Evolutionary conservation across 768 basidiomycete genomes (phyloP).

Genomic region (Imleria badia): DNA sequence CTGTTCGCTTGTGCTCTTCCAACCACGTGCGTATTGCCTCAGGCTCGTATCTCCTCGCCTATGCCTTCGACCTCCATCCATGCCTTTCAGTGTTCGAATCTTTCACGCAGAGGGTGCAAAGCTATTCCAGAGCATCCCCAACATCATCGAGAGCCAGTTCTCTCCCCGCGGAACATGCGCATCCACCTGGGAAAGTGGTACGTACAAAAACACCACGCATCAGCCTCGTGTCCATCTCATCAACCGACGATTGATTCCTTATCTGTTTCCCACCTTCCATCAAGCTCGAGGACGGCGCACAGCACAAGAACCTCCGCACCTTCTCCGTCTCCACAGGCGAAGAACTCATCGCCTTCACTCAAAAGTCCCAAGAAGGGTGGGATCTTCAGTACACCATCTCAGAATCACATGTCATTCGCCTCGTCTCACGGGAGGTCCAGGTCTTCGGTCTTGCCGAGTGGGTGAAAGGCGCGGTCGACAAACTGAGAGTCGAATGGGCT

Average conservation of each 20-base stretch:
- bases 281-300: conserved; percentile 86
- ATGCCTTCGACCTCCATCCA: conserved; percentile 10
- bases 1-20: conserved; percentile 84
- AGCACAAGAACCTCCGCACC: conserved; percentile 92
- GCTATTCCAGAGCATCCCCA: conserved; percentile 67
- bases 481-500: conserved; percentile 82
- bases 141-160: conserved; percentile 82
- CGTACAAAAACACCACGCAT: conserved; percentile 20
- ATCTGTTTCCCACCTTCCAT: conserved; percentile 34
- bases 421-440: conserved; percentile 80
- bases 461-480: conserved; percentile 76
- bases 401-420: conserved; percentile 80
- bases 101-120: conserved; percentile 71
- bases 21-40: conserved; percentile 53
- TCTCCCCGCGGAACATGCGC: conserved; percentile 92
- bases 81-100: conserved; percentile 61
- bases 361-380: no score
- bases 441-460: conserved; percentile 80
- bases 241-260: conserved; percentile 13
- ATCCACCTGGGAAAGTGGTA: conserved; percentile 92
- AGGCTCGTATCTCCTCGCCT: conserved; percentile 12
- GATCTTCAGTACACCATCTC: conserved; percentile 91
- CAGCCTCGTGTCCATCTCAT: conserved; percentile 25
- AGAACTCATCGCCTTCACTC: conserved; percentile 83
- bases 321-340: conserved; percentile 85